Conservation (phyloP, 768 basidiomycete genomes). For the Hirschioporus abietinus region DNA sequence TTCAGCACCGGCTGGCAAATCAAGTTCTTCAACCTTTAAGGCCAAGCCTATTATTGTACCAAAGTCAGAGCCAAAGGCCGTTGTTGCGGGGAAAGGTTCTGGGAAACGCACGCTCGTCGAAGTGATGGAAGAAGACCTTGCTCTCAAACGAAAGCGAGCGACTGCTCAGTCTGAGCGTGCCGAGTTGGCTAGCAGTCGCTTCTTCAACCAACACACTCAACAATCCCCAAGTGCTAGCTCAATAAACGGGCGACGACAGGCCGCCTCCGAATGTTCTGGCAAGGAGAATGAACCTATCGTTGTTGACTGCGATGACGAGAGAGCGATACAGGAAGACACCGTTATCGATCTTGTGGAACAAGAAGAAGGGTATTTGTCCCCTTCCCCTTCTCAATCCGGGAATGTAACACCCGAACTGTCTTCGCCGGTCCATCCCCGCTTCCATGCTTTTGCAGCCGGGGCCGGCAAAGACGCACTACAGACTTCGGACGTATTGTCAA, state of each 20-base stretch:
- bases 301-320: slow-evolving; percentile 14
- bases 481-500: neutral
- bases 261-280: slow-evolving; percentile 16
- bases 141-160: slow-evolving; percentile 38
- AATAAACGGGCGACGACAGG: slow-evolving; percentile 16
- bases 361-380: slow-evolving; percentile 84
- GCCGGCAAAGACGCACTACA: neutral
- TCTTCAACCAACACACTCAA: slow-evolving; percentile 13
- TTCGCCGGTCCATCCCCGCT: slow-evolving; percentile 45
- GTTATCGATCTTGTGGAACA: slow-evolving; percentile 47
- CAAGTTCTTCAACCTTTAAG: slow-evolving; percentile 1
- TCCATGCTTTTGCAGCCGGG: neutral
- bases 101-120: slow-evolving; percentile 73
- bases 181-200: slow-evolving; percentile 13
- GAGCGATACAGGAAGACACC: slow-evolving; percentile 37
- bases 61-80: slow-evolving; percentile 10
- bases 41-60: slow-evolving; percentile 9
- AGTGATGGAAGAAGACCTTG: slow-evolving; percentile 62
- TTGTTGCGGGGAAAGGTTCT: slow-evolving; percentile 49
- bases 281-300: slow-evolving; percentile 39
- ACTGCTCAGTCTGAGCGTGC: slow-evolving; percentile 14
- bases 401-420: slow-evolving; percentile 56
- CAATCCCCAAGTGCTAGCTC: slow-evolving; percentile 8
- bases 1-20: slow-evolving; percentile 10
- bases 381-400: slow-evolving; percentile 45